Evolutionary conservation across 2,329 filamentous ascomycete genomes (phyloP).

Genomic region (Microsporum canis): DNA sequence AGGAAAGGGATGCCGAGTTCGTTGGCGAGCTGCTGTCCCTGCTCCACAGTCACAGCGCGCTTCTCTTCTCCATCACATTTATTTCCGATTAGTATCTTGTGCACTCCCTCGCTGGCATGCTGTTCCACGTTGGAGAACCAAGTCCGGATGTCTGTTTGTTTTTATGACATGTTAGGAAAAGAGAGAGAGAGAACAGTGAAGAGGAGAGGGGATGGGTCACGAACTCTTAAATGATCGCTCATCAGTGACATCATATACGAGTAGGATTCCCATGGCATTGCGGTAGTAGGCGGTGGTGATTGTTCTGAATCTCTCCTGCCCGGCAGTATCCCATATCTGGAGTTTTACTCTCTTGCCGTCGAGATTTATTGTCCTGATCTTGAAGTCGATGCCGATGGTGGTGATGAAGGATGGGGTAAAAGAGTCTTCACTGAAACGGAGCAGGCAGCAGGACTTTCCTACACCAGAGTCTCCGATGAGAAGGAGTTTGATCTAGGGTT

Average conservation of each 20-base stretch:
- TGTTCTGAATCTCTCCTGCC: conserved; percentile 94
- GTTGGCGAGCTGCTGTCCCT: conserved; percentile 84
- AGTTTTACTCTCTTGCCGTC: conserved; percentile 98
- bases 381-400: conserved; percentile 99
- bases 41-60: conserved; percentile 82
- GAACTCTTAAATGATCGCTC: conserved; percentile 90
- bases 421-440: conserved; percentile 94
- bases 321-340: conserved; percentile 99
- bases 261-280: conserved; percentile 93
- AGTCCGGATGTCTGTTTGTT: conserved; percentile 73
- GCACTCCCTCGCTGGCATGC: conserved; percentile 95
- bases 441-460: conserved; percentile 91
- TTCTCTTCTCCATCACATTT: conserved; percentile 99
- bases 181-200: not conserved
- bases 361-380: conserved; percentile 97
- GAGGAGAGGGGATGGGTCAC: conserved; percentile 27
- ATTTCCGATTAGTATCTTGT: conserved; percentile 99
- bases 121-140: conserved; percentile 99
- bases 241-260: conserved; percentile 98
- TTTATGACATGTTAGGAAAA: not conserved
- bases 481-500: conserved; percentile 75
- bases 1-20: conserved; percentile 97
- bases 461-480: conserved; percentile 95
- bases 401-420: conserved; percentile 98
- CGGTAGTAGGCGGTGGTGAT: conserved; percentile 99